Conservation (phyloP, 2,329 filamentous ascomycete genomes). For the Lecanoromycetidae sp. region DNA sequence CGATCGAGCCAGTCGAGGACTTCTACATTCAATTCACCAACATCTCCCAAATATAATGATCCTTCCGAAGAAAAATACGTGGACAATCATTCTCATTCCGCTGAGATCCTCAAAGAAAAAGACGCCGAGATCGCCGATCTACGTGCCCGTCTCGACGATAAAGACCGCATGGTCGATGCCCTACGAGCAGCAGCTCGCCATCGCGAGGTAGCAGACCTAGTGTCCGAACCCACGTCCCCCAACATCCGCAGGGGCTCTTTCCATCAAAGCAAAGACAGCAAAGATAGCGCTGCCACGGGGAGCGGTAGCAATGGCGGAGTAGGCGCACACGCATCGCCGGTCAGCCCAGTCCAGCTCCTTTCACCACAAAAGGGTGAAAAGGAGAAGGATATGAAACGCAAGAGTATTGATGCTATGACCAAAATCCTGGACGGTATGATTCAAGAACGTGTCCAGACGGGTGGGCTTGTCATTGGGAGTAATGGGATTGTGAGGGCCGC, state of each 20-base stretch:
- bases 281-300: constrained; percentile 19
- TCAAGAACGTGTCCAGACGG: constrained; percentile 68
- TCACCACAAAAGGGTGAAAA: constrained; percentile 22
- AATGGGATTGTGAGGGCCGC: constrained; percentile 55
- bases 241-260: background rate
- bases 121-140: constrained; percentile 87
- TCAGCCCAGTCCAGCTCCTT: constrained; percentile 23
- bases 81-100: constrained; percentile 55
- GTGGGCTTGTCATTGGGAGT: constrained; percentile 54
- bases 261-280: constrained; percentile 23
- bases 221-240: constrained; percentile 23
- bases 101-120: constrained; percentile 67
- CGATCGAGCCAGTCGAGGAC: constrained; percentile 80
- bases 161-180: constrained; percentile 83
- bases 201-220: constrained; percentile 63
- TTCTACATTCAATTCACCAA: constrained; percentile 55
- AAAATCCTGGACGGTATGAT: constrained; percentile 95
- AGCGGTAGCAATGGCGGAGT: constrained; percentile 12
- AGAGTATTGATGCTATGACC: constrained; percentile 83
- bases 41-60: constrained; percentile 49
- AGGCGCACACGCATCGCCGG: background rate
- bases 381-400: constrained; percentile 33
- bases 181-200: constrained; percentile 75
- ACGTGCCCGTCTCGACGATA: constrained; percentile 80
- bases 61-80: constrained; percentile 73